Percentiles rank a stretch among this genome's conserved stretches.
Evolutionary conservation across 1,139 yeast genomes (phyloP).

Genomic region (Tardiomyces digboiensis): DNA sequence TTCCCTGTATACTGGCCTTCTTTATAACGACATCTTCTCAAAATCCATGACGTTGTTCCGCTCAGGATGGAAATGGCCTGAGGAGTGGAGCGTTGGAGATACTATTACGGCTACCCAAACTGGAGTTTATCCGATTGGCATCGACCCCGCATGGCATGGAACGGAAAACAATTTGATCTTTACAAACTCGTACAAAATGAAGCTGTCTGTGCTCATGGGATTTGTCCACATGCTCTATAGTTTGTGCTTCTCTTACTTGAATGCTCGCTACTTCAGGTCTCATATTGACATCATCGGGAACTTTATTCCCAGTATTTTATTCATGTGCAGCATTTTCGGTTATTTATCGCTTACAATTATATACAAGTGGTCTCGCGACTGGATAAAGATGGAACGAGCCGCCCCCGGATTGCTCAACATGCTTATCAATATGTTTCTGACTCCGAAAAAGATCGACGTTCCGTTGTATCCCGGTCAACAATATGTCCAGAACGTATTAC

Average conservation of each 20-base stretch:
- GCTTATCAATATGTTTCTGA: slow-evolving; percentile 91
- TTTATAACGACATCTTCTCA: slow-evolving; percentile 91
- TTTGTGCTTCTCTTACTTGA: slow-evolving; percentile 73
- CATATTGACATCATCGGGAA: slow-evolving; percentile 84
- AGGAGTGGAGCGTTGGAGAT: slow-evolving; percentile 52
- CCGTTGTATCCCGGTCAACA: slow-evolving; percentile 80
- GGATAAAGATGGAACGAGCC: slow-evolving; percentile 64
- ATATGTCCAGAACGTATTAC: slow-evolving; percentile 61
- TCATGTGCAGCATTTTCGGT: slow-evolving; percentile 96
- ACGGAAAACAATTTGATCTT: slow-evolving; percentile 85
- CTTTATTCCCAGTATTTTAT: slow-evolving; percentile 85
- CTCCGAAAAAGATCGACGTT: slow-evolving; percentile 71
- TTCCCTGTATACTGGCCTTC: slow-evolving; percentile 87
- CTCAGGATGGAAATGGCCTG: slow-evolving; percentile 93
- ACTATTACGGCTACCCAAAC: slow-evolving; percentile 50
- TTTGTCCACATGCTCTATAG: slow-evolving; percentile 93
- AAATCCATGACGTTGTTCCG: slow-evolving; percentile 77
- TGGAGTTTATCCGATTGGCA: slow-evolving; percentile 74
- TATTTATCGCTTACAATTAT: slow-evolving; percentile 75
- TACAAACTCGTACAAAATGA: slow-evolving; percentile 95
- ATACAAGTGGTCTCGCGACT: slow-evolving; percentile 92
- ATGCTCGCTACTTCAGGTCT: slow-evolving; percentile 63
- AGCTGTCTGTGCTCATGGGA: slow-evolving; percentile 90
- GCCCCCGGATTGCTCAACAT: slow-evolving; percentile 94
- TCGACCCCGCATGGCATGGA: slow-evolving; percentile 97